Percentiles rank a stretch among this genome's conserved stretches.
Conservation (phyloP, 179 eudicot genomes). For the Vitellaria paradoxa region DNA sequence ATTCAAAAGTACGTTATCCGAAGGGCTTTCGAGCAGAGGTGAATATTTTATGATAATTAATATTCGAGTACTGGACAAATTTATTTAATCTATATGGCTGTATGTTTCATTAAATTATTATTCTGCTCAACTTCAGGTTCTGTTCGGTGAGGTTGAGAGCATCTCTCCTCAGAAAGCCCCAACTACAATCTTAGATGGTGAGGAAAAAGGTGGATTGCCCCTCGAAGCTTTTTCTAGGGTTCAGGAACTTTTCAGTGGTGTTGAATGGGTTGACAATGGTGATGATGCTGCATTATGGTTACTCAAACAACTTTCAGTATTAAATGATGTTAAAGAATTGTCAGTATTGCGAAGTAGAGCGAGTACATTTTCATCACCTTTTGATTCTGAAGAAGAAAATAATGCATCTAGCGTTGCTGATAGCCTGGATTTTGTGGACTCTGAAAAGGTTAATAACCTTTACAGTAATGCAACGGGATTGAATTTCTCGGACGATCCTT, state of each 20-base stretch:
- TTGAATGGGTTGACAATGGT: constrained; percentile 79
- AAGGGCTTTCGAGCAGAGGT: constrained; percentile 97
- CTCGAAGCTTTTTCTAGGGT: constrained; percentile 96
- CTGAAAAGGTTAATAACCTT: constrained; percentile 48
- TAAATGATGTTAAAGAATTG: constrained; percentile 52
- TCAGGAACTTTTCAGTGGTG: constrained; percentile 87
- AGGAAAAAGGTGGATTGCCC: constrained; percentile 91
- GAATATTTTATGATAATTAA: neutral
- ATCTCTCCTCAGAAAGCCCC: constrained; percentile 66
- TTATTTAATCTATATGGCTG: neutral
- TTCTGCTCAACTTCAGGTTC: constrained; percentile 47
- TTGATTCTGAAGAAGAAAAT: constrained; percentile 92
- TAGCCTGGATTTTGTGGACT: constrained; percentile 78
- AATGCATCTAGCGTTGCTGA: constrained; percentile 78
- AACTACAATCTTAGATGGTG: constrained; percentile 68
- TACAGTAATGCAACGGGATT: constrained; percentile 21
- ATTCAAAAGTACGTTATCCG: constrained; percentile 85
- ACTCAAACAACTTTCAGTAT: constrained; percentile 74
- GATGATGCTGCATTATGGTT: constrained; percentile 97
- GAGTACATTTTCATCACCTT: constrained; percentile 61
- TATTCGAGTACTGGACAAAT: too few relatives aligned
- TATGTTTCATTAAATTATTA: constrained; percentile 6
- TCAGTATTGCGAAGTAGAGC: constrained; percentile 54
- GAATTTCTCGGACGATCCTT: constrained; percentile 65
- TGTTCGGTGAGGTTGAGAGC: constrained; percentile 88